Percentiles rank a stretch among this genome's conserved stretches.
phyloP scores from a whole-genome alignment of 2,329 filamentous ascomycete genomes.

The Penicillium sp. region DNA sequence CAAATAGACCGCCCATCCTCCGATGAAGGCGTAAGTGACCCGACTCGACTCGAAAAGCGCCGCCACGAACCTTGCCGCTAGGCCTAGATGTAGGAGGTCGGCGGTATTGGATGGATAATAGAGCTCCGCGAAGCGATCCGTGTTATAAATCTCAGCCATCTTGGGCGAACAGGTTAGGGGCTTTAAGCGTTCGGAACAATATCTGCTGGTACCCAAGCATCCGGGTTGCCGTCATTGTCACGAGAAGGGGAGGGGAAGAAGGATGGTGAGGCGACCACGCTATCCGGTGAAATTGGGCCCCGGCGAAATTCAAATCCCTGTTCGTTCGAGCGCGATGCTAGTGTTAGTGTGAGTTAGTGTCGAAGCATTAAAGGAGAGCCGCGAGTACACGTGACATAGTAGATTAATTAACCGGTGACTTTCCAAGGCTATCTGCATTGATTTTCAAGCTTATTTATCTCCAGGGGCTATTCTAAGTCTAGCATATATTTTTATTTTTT shows the following conservation, averaged over 20 bases:
- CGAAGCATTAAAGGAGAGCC: not conserved
- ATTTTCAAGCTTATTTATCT: not conserved
- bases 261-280: not conserved
- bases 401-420: not conserved
- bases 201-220: constrained; percentile 4
- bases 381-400: constrained; percentile 1
- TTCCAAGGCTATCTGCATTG: not conserved
- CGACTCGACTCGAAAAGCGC: constrained; percentile 17
- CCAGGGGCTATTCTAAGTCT: not conserved
- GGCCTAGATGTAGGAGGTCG: constrained; percentile 20
- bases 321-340: not conserved
- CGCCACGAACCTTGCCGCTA: constrained; percentile 19
- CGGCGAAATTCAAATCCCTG: constrained; percentile 5
- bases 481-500: no score
- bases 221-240: constrained; percentile 8
- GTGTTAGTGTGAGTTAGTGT: constrained; percentile 4
- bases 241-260: not conserved
- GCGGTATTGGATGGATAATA: constrained; percentile 22
- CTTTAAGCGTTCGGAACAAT: not conserved
- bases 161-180: constrained; percentile 2
- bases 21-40: constrained; percentile 21
- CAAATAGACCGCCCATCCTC: constrained; percentile 21
- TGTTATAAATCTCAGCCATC: constrained; percentile 24
- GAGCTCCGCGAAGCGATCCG: constrained; percentile 22
- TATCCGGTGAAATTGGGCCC: constrained; percentile 6